Conservation (phyloP, 495 filamentous ascomycete genomes). For the Podospora pseudocomata region DNA sequence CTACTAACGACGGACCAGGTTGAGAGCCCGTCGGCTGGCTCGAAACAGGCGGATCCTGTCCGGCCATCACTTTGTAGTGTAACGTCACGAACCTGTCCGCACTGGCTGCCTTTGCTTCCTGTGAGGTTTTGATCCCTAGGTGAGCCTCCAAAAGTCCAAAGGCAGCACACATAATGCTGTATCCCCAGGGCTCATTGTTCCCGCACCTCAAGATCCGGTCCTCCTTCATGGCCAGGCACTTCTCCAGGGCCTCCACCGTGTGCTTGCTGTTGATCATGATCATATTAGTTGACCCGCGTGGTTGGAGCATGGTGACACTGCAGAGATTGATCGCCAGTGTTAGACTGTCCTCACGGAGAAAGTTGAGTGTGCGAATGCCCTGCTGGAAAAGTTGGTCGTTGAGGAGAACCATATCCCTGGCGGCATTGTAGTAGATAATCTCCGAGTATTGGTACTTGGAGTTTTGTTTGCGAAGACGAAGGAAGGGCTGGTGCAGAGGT, state of each 20-base stretch:
- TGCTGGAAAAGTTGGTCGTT: constrained; percentile 39
- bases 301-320: constrained; percentile 49
- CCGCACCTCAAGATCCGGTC: constrained; percentile 44
- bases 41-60: constrained; percentile 36
- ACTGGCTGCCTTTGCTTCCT: constrained; percentile 38
- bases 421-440: constrained; percentile 46
- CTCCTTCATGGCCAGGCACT: constrained; percentile 44
- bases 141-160: constrained; percentile 42
- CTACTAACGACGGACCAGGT: neutral
- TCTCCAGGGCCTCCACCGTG: constrained; percentile 42
- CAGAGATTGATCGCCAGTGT: constrained; percentile 44
- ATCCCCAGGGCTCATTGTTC: constrained; percentile 47
- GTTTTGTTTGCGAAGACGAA: constrained; percentile 39
- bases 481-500: constrained; percentile 43
- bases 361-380: constrained; percentile 40
- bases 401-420: constrained; percentile 44
- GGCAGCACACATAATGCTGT: constrained; percentile 43
- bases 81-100: constrained; percentile 39
- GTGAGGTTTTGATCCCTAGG: constrained; percentile 36
- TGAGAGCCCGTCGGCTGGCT: constrained; percentile 19
- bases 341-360: constrained; percentile 40
- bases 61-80: constrained; percentile 42
- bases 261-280: constrained; percentile 44
- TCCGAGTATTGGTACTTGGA: constrained; percentile 45
- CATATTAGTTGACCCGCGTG: constrained; percentile 42